Percentiles rank a stretch among this genome's conserved stretches.
Conservation (phyloP, 768 basidiomycete species). For the Rickenella mellea region DNA sequence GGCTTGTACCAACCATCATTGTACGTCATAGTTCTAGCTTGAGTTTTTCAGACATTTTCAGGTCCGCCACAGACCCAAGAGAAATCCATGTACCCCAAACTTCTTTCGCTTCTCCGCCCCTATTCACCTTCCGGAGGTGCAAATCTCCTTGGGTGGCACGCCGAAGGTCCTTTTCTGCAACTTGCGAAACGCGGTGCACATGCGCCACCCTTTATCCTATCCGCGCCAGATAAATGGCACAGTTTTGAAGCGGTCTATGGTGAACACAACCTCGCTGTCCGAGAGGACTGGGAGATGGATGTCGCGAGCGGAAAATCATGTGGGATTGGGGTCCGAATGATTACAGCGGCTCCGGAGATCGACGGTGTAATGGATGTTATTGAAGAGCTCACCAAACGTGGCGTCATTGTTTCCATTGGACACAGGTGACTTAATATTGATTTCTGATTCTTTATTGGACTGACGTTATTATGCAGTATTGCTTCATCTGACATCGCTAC, state of each 20-base stretch:
- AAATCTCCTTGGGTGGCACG: constrained; percentile 80
- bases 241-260: constrained; percentile 75
- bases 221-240: constrained; percentile 52
- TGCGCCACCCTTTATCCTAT: constrained; percentile 50
- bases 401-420: constrained; percentile 77
- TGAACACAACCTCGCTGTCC: constrained; percentile 46
- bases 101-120: constrained; percentile 60
- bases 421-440: constrained; percentile 50
- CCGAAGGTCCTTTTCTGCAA: constrained; percentile 84
- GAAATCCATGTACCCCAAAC: constrained; percentile 59
- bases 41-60: neutral
- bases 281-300: constrained; percentile 58
- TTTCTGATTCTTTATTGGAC: constrained; percentile 5
- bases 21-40: constrained; percentile 29
- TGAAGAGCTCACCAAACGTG: constrained; percentile 45
- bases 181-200: constrained; percentile 80
- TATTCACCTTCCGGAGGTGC: constrained; percentile 55
- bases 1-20: constrained; percentile 50
- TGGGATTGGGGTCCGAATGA: constrained; percentile 55
- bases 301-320: constrained; percentile 18
- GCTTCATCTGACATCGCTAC: constrained; percentile 70
- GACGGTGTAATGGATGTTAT: constrained; percentile 72
- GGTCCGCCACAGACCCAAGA: constrained; percentile 57
- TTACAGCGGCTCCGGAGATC: constrained; percentile 84
- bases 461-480: constrained; percentile 32